Conservation (phyloP, 2,329 filamentous ascomycete species). For the Pseudogymnoascus sp. region DNA sequence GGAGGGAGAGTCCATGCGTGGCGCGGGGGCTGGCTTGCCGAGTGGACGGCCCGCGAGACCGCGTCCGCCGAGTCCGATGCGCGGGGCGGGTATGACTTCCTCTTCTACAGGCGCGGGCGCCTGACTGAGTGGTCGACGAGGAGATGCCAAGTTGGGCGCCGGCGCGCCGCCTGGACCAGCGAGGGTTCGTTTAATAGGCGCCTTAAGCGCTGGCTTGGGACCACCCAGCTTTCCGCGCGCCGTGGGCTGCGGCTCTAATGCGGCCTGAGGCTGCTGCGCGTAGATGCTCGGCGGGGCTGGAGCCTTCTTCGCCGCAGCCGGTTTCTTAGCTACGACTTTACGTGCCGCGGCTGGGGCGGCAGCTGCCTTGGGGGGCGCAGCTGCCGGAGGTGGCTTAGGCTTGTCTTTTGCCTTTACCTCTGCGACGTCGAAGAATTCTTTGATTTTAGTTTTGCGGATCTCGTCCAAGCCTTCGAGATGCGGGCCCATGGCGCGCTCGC, state of each 20-base stretch:
- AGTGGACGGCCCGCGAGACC: slow-evolving; percentile 82
- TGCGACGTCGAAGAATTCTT: slow-evolving; percentile 77
- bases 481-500: slow-evolving; percentile 88
- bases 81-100: slow-evolving; percentile 39
- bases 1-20: slow-evolving; percentile 40
- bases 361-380: slow-evolving; percentile 47
- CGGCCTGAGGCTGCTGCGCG: slow-evolving; percentile 34
- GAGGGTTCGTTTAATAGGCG: slow-evolving; percentile 48
- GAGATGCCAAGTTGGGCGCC: slow-evolving; percentile 36
- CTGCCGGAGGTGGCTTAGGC: slow-evolving; percentile 67
- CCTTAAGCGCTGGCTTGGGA: slow-evolving; percentile 50
- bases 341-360: slow-evolving; percentile 33
- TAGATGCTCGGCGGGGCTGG: slow-evolving; percentile 34
- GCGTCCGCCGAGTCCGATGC: slow-evolving; percentile 40
- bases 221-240: slow-evolving; percentile 47
- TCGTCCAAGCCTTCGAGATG: slow-evolving; percentile 90
- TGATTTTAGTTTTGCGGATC: slow-evolving; percentile 90
- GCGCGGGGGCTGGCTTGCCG: slow-evolving; percentile 57
- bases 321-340: slow-evolving; percentile 34
- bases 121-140: slow-evolving; percentile 37
- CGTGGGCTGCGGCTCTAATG: slow-evolving; percentile 50
- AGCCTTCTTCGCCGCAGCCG: slow-evolving; percentile 40
- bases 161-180: slow-evolving; percentile 36
- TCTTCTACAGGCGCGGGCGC: slow-evolving; percentile 47
- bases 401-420: slow-evolving; percentile 87